Percentiles rank a stretch among this genome's conserved stretches.
These are phyloP conservation scores for Eucalyptus cloeziana DNA, from an alignment of 345 rosid genomes.

Conservation along the genomic window DNA sequence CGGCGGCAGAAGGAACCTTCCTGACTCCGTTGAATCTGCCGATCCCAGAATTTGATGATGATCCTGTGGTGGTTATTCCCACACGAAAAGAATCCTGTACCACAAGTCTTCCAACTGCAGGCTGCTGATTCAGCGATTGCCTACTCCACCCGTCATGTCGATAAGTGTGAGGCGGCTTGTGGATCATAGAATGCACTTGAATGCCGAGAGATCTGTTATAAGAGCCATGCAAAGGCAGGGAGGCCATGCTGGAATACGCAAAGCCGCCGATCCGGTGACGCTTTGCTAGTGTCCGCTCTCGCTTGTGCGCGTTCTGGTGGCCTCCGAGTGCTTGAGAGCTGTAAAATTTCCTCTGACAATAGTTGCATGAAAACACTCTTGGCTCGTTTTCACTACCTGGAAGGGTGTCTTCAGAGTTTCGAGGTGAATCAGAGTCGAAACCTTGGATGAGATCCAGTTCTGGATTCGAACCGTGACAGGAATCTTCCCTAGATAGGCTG, in stretches of 20 bases:
- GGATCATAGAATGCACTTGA: conserved; percentile 13
- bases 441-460: conserved; percentile 2
- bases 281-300: conserved; percentile 39
- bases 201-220: conserved; percentile 24
- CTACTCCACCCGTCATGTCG: background rate
- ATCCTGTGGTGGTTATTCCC: background rate
- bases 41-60: background rate
- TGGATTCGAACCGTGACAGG: background rate
- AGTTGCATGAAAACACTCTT: conserved; percentile 17
- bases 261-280: conserved; percentile 6
- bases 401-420: background rate
- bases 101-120: conserved; percentile 1
- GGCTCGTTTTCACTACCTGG: background rate
- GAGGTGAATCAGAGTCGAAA: background rate
- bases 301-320: conserved; percentile 23
- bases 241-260: conserved; percentile 15
- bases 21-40: background rate
- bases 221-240: conserved; percentile 35
- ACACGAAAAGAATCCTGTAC: background rate
- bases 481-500: background rate
- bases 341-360: conserved; percentile 20
- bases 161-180: background rate
- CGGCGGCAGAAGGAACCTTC: background rate
- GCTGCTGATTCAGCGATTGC: conserved; percentile 1
- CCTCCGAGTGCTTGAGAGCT: conserved; percentile 26